Evolutionary conservation across 352 stramenopile genomes (phyloP).

Genomic region (Phytophthora pluvialis): DNA sequence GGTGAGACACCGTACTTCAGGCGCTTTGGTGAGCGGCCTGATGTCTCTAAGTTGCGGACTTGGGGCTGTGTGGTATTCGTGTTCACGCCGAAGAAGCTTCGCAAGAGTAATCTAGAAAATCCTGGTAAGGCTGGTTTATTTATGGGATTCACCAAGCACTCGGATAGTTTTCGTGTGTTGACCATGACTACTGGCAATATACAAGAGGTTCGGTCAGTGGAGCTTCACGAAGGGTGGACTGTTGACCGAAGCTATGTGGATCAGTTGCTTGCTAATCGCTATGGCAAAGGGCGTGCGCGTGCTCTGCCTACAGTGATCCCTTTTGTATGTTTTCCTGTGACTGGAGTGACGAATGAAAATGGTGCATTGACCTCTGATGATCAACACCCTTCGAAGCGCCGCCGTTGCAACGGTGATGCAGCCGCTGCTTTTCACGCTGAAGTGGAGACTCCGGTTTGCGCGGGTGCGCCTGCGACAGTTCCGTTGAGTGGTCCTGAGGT

Average conservation of each 20-base stretch:
- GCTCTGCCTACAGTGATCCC: background rate
- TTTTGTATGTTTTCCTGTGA: background rate
- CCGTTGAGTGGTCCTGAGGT: constrained; percentile 1
- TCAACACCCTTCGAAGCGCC: background rate
- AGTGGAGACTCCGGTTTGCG: background rate
- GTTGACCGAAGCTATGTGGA: constrained; percentile 12
- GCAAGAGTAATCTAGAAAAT: constrained; percentile 4
- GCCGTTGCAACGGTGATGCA: background rate
- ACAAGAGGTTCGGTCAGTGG: constrained; percentile 4
- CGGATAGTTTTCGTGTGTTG: constrained; percentile 1
- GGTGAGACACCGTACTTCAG: constrained; percentile 11
- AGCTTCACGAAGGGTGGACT: constrained; percentile 10
- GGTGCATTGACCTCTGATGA: background rate
- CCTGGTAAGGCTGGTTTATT: constrained; percentile 11
- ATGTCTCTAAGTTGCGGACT: constrained; percentile 15
- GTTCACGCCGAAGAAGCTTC: constrained; percentile 16
- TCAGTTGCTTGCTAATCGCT: constrained; percentile 1
- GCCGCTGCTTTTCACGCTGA: background rate
- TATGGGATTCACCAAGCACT: constrained; percentile 11
- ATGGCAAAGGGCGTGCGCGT: background rate
- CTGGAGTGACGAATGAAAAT: background rate
- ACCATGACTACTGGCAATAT: constrained; percentile 3
- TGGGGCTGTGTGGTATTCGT: constrained; percentile 12
- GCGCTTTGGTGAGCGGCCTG: constrained; percentile 3
- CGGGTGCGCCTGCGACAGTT: background rate